A percentile compares a stretch with the other conserved stretches of the same genome.
These are phyloP conservation scores for Ustilago nuda DNA, from an alignment of 1,284 basidiomycete species.

Conservation along the genomic window DNA sequence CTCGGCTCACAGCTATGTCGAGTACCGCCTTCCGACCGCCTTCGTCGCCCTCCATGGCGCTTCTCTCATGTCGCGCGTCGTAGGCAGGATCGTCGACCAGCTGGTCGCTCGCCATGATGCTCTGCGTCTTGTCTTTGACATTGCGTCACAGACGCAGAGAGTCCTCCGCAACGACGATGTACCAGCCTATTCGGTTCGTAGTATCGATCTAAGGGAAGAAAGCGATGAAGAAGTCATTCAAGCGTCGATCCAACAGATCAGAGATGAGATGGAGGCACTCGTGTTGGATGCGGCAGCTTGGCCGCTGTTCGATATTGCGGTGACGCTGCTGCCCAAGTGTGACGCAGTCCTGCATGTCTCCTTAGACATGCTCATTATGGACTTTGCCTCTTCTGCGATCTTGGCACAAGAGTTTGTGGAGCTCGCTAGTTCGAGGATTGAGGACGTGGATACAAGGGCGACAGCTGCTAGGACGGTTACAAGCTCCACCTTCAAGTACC, in stretches of 20 bases:
- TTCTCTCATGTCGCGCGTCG: not conserved
- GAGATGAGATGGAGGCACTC: not conserved
- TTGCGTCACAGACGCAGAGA: not conserved
- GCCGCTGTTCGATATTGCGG: not conserved
- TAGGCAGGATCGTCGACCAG: not conserved
- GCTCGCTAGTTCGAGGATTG: not conserved
- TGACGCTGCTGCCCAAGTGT: not conserved
- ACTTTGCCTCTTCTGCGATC: not conserved
- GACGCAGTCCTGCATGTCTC: not conserved
- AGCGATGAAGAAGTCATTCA: not conserved
- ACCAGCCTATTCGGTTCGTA: not conserved
- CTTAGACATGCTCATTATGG: not conserved
- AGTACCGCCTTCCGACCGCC: not conserved
- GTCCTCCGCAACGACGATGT: not conserved
- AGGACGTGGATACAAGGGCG: not conserved
- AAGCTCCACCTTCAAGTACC: not conserved
- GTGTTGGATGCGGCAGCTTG: not conserved
- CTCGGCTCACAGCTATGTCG: constrained; percentile 1
- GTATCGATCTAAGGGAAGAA: not conserved
- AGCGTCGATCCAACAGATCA: not conserved
- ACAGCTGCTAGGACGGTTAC: not conserved
- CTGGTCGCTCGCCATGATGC: not conserved
- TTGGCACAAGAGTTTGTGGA: not conserved
- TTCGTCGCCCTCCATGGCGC: not conserved
- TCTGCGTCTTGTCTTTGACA: not conserved